phyloP scores from a whole-genome alignment of 768 basidiomycete species.

The Gautieria morchelliformis region DNA sequence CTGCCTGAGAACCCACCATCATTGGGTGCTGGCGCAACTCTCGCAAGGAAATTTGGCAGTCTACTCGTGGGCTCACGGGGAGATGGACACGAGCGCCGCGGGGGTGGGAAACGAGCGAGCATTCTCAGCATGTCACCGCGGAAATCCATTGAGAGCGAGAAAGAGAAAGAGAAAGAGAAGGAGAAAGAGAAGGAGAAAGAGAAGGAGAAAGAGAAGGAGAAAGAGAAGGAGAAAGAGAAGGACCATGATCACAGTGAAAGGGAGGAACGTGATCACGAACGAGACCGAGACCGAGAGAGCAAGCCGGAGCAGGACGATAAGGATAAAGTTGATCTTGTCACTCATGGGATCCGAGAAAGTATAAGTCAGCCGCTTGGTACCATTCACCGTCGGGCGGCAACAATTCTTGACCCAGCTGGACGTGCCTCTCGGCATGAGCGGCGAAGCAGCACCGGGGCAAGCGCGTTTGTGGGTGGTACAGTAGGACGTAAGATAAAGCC shows the following conservation, averaged over 20 bases:
- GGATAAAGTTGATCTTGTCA: background rate
- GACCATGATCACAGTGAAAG: too few species aligned
- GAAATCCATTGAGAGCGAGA: slow-evolving; percentile 21
- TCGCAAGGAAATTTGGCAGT: slow-evolving; percentile 73
- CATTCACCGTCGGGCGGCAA: slow-evolving; percentile 66
- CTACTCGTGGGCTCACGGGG: slow-evolving; percentile 41
- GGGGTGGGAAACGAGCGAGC: slow-evolving; percentile 37
- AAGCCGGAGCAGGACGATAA: background rate
- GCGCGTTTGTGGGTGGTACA: slow-evolving; percentile 44
- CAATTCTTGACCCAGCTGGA: slow-evolving; percentile 62
- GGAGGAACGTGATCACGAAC: background rate
- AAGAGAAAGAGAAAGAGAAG: slow-evolving; percentile 27
- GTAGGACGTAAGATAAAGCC: slow-evolving; percentile 38
- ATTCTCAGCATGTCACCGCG: slow-evolving; percentile 35
- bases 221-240: slow-evolving; percentile 15
- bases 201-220: slow-evolving; percentile 15
- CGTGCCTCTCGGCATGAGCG: slow-evolving; percentile 58
- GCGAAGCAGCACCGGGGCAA: slow-evolving; percentile 65
- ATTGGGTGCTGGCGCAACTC: slow-evolving; percentile 41
- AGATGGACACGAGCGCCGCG: slow-evolving; percentile 29
- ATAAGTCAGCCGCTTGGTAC: slow-evolving; percentile 49
- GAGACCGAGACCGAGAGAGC: background rate
- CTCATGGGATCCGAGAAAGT: slow-evolving; percentile 17
- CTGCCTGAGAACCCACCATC: slow-evolving; percentile 19
- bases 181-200: slow-evolving; percentile 22